phyloP scores from a whole-genome alignment of 352 stramenopile genomes.

The Globisporangium cylindrosporum region DNA sequence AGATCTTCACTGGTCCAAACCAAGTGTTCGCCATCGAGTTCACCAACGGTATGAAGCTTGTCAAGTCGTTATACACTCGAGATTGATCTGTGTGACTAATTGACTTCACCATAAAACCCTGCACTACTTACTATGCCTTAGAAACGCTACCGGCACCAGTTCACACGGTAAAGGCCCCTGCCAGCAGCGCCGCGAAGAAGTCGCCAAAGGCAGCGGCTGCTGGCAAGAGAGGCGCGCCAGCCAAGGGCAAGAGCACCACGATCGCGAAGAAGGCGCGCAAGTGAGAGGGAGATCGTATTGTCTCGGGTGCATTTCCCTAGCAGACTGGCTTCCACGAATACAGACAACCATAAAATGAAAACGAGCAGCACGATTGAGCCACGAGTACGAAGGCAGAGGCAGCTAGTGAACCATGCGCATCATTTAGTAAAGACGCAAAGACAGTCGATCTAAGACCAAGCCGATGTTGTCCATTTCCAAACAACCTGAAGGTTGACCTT shows the following conservation, averaged over 20 bases:
- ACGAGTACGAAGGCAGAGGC: not conserved
- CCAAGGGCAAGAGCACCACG: slow-evolving; percentile 8
- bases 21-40: slow-evolving; percentile 79
- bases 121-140: slow-evolving; percentile 11
- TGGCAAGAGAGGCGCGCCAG: slow-evolving; percentile 4
- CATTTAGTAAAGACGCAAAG: not conserved
- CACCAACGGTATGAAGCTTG: slow-evolving; percentile 46
- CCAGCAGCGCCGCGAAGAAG: slow-evolving; percentile 26
- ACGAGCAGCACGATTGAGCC: not conserved
- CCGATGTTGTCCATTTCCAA: not conserved
- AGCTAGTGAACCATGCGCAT: not conserved
- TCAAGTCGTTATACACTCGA: not conserved
- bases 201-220: not conserved
- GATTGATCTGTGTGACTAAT: not conserved
- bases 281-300: not conserved
- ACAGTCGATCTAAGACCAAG: not conserved
- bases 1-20: slow-evolving; percentile 64
- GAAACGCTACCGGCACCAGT: slow-evolving; percentile 51
- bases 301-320: not conserved
- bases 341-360: not conserved
- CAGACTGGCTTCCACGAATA: not conserved
- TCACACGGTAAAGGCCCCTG: slow-evolving; percentile 8
- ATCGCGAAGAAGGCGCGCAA: slow-evolving; percentile 14
- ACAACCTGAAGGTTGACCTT: not conserved
- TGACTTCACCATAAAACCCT: not conserved